Evolutionary conservation across 345 rosid species (phyloP).

Genomic region (Durio zibethinus): DNA sequence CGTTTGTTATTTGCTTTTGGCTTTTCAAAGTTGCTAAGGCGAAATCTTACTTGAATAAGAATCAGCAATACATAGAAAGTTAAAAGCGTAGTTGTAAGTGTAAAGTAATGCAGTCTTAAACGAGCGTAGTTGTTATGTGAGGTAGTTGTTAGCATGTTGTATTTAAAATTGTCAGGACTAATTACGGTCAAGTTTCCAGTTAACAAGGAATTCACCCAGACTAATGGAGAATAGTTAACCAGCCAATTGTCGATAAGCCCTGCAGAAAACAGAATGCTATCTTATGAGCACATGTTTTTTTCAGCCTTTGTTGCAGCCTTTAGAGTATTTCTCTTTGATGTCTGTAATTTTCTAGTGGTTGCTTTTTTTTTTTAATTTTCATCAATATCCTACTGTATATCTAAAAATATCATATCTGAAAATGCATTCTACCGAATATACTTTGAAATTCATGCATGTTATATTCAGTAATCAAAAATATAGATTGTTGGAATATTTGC

Average conservation of each 20-base stretch:
- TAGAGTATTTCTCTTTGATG: background rate
- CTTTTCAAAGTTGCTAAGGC: background rate
- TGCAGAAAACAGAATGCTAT: background rate
- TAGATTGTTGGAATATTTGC: background rate
- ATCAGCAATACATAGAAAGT: background rate
- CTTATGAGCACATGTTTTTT: too few species aligned
- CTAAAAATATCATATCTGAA: background rate
- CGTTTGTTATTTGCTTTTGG: background rate
- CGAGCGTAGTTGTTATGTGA: too few species aligned
- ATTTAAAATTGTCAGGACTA: too few species aligned
- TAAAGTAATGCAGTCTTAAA: background rate
- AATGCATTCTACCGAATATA: background rate
- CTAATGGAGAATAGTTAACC: background rate
- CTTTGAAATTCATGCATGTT: background rate
- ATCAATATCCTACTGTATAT: too few species aligned
- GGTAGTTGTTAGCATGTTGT: too few species aligned
- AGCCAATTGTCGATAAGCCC: background rate
- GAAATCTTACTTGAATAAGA: background rate
- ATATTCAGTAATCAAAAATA: background rate
- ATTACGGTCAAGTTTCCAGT: background rate
- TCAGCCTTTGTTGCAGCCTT: background rate
- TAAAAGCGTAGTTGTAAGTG: background rate
- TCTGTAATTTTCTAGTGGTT: background rate
- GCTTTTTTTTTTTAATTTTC: background rate
- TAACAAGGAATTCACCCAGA: background rate